phyloP scores from a whole-genome alignment of 1,139 yeast genomes.

The Blastobotrys serpentis region DNA sequence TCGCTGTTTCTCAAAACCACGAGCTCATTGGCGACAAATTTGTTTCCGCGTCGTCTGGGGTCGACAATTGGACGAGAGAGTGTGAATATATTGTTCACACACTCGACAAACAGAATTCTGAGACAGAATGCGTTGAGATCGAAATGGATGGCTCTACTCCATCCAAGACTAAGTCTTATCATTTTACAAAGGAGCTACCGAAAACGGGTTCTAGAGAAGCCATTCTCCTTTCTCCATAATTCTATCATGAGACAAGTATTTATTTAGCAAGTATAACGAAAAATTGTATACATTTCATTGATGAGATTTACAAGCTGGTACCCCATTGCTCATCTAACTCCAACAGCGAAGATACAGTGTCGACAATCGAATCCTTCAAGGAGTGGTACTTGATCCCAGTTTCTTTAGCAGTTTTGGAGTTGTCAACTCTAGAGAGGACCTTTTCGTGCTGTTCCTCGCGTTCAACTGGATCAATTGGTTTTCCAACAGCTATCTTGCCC shows the following conservation, averaged over 20 bases:
- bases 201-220: background rate
- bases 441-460: slow-evolving; percentile 10
- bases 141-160: background rate
- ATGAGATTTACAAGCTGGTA: background rate
- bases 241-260: background rate
- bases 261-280: background rate
- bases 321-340: slow-evolving; percentile 9
- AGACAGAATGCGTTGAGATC: background rate
- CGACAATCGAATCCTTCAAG: slow-evolving; percentile 15
- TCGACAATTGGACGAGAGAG: background rate
- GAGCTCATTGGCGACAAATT: background rate
- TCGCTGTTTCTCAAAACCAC: background rate
- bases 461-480: background rate
- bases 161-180: background rate
- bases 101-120: background rate
- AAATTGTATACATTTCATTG: too few species aligned
- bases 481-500: slow-evolving; percentile 39
- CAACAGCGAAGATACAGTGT: slow-evolving; percentile 1
- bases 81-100: background rate
- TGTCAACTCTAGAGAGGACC: slow-evolving; percentile 17
- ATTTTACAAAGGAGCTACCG: background rate
- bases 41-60: background rate
- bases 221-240: background rate
- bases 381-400: slow-evolving; percentile 22
- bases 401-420: slow-evolving; percentile 21